A percentile compares a stretch with the other conserved stretches of the same genome.
phyloP scores from a whole-genome alignment of 2,329 filamentous ascomycete genomes.

The Elsinoe necatrix region DNA sequence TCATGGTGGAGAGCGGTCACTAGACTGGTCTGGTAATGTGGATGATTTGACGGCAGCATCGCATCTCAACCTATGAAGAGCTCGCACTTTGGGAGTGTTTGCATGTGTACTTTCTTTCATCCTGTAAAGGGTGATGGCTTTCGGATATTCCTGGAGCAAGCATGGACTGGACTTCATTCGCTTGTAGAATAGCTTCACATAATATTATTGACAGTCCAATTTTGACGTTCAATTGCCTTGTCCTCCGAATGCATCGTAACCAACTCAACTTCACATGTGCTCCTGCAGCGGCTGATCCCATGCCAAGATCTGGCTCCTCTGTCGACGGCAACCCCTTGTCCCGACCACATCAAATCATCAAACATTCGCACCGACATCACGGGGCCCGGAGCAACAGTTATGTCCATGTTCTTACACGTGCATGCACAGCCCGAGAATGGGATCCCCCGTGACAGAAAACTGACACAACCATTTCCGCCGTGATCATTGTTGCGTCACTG shows the following conservation, averaged over 20 bases:
- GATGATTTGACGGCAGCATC: slow-evolving; percentile 6
- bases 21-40: slow-evolving; percentile 18
- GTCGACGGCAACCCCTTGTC: not conserved
- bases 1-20: slow-evolving; percentile 38
- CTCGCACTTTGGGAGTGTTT: slow-evolving; percentile 6
- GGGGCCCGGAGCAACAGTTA: not conserved
- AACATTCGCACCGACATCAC: not conserved
- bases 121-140: not conserved
- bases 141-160: not conserved
- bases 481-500: slow-evolving; percentile 12
- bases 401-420: not conserved
- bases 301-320: not conserved
- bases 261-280: too few species aligned
- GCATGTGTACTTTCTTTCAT: not conserved
- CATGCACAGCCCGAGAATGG: not conserved
- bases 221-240: not conserved
- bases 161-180: slow-evolving; percentile 10
- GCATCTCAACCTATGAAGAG: slow-evolving; percentile 3
- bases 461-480: slow-evolving; percentile 8
- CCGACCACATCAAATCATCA: not conserved
- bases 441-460: not conserved
- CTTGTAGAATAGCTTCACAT: slow-evolving; percentile 12
- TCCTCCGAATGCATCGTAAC: too few species aligned
- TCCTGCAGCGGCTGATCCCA: not conserved
- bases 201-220: slow-evolving; percentile 3